phyloP scores from a whole-genome alignment of 768 basidiomycete species.

The Mycena rosella region DNA sequence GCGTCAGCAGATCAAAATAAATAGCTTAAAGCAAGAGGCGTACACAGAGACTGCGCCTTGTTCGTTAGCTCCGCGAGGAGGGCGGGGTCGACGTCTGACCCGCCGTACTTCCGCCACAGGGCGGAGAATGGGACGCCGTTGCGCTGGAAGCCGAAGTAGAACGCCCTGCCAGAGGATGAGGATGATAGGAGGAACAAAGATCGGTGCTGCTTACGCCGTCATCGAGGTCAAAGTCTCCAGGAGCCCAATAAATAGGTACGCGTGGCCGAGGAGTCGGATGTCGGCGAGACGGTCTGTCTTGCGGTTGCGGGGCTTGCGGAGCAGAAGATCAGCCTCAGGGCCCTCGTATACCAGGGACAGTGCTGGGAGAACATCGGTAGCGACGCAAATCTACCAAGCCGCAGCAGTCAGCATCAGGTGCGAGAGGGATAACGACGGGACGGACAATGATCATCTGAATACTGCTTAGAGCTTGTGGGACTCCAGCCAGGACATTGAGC shows the following conservation, averaged over 20 bases:
- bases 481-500: conserved; percentile 56
- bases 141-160: conserved; percentile 57
- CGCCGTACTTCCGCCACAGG: conserved; percentile 60
- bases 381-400: conserved; percentile 66
- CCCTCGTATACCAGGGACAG: conserved; percentile 69
- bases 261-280: conserved; percentile 65
- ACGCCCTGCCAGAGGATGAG: conserved; percentile 43
- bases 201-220: conserved; percentile 53
- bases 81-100: conserved; percentile 48
- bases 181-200: background rate
- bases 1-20: background rate
- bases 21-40: background rate
- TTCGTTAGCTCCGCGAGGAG: conserved; percentile 54
- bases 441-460: conserved; percentile 59
- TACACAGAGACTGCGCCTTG: conserved; percentile 63
- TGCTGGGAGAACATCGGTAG: conserved; percentile 68
- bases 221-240: conserved; percentile 61
- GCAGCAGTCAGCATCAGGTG: background rate
- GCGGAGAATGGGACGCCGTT: conserved; percentile 62
- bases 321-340: conserved; percentile 71
- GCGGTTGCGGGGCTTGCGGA: conserved; percentile 66
- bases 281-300: conserved; percentile 69
- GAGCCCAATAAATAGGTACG: conserved; percentile 69
- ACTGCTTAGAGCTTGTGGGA: conserved; percentile 53
- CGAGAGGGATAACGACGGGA: background rate